Evolutionary conservation across 2,329 filamentous ascomycete species (phyloP).

Genomic region (Aspergillus tamarii): DNA sequence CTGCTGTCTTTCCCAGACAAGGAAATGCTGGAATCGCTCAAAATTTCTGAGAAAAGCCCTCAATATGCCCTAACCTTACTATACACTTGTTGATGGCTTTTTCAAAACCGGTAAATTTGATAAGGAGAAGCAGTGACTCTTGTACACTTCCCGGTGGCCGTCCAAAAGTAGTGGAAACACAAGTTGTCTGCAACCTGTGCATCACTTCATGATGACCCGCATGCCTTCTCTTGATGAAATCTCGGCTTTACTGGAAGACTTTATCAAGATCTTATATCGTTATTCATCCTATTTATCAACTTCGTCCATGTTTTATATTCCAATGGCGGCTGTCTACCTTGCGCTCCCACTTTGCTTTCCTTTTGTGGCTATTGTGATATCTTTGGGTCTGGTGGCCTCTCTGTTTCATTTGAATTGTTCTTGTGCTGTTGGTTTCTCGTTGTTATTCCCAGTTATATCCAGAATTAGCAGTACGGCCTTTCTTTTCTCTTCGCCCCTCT

Average conservation of each 20-base stretch:
- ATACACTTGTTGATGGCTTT: neutral
- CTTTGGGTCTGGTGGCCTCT: neutral
- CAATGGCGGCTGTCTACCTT: neutral
- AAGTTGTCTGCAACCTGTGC: neutral
- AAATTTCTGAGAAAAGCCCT: constrained; percentile 70
- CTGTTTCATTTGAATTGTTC: neutral
- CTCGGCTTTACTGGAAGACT: neutral
- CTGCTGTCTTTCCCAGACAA: constrained; percentile 85
- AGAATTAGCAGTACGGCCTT: neutral
- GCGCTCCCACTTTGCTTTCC: constrained; percentile 2
- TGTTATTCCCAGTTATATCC: constrained; percentile 1
- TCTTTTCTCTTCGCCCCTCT: constrained; percentile 6
- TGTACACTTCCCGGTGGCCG: neutral
- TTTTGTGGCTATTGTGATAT: constrained; percentile 6
- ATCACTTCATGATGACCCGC: neutral
- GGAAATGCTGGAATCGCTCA: constrained; percentile 91
- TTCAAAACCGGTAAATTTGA: neutral
- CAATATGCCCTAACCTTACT: neutral
- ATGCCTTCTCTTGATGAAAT: neutral
- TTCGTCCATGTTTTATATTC: neutral
- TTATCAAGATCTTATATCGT: neutral
- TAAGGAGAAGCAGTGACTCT: neutral
- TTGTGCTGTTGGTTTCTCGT: neutral
- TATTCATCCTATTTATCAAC: neutral
- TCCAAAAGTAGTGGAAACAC: neutral